phyloP scores from a whole-genome alignment of 2,329 filamentous ascomycete species.

The Parafenestella ontariensis region DNA sequence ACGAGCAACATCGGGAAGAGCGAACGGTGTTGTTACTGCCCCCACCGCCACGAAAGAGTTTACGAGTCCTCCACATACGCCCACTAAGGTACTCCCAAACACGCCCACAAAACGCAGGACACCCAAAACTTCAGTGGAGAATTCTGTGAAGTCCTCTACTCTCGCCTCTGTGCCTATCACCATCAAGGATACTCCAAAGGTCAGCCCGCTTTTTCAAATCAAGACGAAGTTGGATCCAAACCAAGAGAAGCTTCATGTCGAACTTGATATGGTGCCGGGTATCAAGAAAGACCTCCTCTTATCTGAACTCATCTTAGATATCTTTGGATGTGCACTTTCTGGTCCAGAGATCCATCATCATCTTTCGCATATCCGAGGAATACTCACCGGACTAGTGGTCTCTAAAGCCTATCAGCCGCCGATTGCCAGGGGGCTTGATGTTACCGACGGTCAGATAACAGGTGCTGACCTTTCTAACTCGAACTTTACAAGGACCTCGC shows the following conservation, averaged over 20 bases:
- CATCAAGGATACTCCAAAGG: not conserved
- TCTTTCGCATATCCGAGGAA: not conserved
- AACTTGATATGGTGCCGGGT: not conserved
- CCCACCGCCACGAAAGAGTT: too few relatives aligned
- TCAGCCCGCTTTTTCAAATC: not conserved
- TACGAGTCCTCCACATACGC: too few relatives aligned
- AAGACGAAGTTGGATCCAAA: not conserved
- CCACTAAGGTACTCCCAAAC: too few relatives aligned
- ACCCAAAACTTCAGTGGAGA: too few relatives aligned
- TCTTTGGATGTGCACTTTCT: not conserved
- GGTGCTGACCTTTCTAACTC: too few relatives aligned
- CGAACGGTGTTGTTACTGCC: not conserved
- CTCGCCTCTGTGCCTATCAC: too few relatives aligned
- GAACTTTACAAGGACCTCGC: too few relatives aligned
- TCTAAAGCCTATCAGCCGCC: not conserved
- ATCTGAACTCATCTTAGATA: not conserved
- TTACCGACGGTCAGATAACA: too few relatives aligned
- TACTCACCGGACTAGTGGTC: not conserved
- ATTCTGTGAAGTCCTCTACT: too few relatives aligned
- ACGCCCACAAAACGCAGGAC: too few relatives aligned
- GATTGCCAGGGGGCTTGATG: too few relatives aligned
- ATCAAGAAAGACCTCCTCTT: not conserved
- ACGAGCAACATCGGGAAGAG: not conserved
- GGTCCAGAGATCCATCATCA: not conserved
- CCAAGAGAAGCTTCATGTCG: not conserved